Evolutionary conservation across 2,329 filamentous ascomycete genomes (phyloP).

Genomic region (Paecilomyces niveus): DNA sequence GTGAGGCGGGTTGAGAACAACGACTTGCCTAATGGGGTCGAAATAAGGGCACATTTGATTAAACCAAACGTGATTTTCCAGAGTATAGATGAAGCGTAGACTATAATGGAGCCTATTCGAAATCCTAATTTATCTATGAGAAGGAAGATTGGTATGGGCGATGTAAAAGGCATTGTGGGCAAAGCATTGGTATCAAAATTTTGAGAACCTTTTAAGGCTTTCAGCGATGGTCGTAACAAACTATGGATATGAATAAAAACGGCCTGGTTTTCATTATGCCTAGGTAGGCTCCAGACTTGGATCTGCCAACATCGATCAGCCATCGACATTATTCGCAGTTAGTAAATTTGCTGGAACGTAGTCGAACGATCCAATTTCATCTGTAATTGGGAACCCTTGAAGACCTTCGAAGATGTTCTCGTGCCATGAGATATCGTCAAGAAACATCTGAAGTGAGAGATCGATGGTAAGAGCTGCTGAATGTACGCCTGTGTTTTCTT

Average conservation of each 20-base stretch:
- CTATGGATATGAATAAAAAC: too few species aligned
- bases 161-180: too few species aligned
- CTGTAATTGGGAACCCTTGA: background rate
- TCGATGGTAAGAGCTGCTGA: background rate
- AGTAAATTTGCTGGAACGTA: background rate
- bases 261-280: too few species aligned
- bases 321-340: background rate
- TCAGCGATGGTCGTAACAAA: too few species aligned
- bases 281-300: too few species aligned
- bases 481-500: background rate
- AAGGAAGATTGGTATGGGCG: too few species aligned
- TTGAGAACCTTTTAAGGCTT: too few species aligned
- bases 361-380: background rate
- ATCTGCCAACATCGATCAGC: too few species aligned
- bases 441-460: background rate
- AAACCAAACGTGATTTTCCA: conserved; percentile 19
- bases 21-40: conserved; percentile 30
- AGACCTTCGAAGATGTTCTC: background rate
- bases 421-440: background rate
- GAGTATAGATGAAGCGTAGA: conserved; percentile 9
- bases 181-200: too few species aligned
- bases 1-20: conserved; percentile 31
- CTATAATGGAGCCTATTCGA: too few species aligned
- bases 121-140: too few species aligned
- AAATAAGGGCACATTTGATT: conserved; percentile 18